Percentiles rank a stretch among this genome's conserved stretches.
Conservation (phyloP, 352 stramenopile genomes). For the Globisporangium okanoganense region DNA sequence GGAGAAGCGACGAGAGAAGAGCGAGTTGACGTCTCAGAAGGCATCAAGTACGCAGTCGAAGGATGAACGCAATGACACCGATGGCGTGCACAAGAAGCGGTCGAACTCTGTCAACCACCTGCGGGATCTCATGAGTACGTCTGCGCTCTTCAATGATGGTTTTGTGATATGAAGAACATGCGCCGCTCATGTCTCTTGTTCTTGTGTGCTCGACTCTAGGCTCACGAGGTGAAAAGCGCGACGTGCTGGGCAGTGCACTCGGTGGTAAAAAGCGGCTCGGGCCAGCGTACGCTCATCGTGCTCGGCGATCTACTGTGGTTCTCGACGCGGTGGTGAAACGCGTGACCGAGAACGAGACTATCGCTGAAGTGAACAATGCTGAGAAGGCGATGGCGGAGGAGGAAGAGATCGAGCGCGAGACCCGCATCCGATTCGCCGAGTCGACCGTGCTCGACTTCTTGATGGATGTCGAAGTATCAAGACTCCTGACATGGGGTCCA, state of each 20-base stretch:
- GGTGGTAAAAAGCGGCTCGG: slow-evolving; percentile 26
- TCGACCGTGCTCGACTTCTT: slow-evolving; percentile 39
- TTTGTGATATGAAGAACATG: neutral
- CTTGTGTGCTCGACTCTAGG: slow-evolving; percentile 13
- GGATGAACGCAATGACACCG: slow-evolving; percentile 12
- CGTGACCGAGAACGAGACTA: slow-evolving; percentile 16
- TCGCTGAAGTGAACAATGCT: neutral
- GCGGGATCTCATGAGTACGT: slow-evolving; percentile 49
- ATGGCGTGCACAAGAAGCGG: slow-evolving; percentile 4
- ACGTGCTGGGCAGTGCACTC: slow-evolving; percentile 37
- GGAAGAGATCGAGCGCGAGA: neutral
- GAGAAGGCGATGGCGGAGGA: slow-evolving; percentile 2
- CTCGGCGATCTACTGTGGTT: slow-evolving; percentile 45
- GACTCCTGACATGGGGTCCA: slow-evolving; percentile 24
- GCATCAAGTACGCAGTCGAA: slow-evolving; percentile 13
- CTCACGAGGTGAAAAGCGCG: slow-evolving; percentile 24
- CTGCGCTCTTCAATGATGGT: slow-evolving; percentile 1
- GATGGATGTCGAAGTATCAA: slow-evolving; percentile 58
- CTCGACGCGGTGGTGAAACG: slow-evolving; percentile 38
- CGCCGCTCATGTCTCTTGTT: slow-evolving; percentile 3
- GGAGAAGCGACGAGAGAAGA: slow-evolving; percentile 10
- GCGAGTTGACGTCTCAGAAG: slow-evolving; percentile 9
- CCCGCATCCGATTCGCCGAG: slow-evolving; percentile 14
- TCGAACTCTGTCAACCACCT: slow-evolving; percentile 69
- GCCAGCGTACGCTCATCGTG: slow-evolving; percentile 34